phyloP scores from a whole-genome alignment of 768 basidiomycete genomes.

The Plicaturopsis crispa region DNA sequence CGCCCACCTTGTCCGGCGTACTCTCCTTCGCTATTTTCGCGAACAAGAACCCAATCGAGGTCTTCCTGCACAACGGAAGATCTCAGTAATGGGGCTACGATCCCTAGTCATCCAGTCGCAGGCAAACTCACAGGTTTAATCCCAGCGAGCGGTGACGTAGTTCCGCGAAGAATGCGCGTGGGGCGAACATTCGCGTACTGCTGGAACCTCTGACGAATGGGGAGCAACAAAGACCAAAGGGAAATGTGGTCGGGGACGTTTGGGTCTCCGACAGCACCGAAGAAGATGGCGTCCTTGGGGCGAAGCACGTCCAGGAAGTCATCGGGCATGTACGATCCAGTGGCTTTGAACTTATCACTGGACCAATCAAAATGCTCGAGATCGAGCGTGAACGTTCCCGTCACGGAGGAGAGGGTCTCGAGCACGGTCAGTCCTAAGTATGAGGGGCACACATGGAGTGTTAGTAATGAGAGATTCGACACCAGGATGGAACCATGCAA shows the following conservation, averaged over 20 bases:
- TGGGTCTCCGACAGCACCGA: slow-evolving; percentile 41
- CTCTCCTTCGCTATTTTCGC: slow-evolving; percentile 53
- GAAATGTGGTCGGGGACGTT: slow-evolving; percentile 51
- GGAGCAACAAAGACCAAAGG: slow-evolving; percentile 42
- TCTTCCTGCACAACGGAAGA: too few relatives aligned
- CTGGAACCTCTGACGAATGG: slow-evolving; percentile 45
- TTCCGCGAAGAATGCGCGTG: slow-evolving; percentile 40
- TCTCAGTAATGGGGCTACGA: too few relatives aligned
- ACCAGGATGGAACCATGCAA: too few relatives aligned
- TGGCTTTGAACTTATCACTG: slow-evolving; percentile 36
- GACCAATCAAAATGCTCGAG: slow-evolving; percentile 41
- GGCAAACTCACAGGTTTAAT: slow-evolving; percentile 31
- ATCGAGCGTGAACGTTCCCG: slow-evolving; percentile 33
- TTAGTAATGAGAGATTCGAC: too few relatives aligned
- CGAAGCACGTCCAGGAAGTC: slow-evolving; percentile 31
- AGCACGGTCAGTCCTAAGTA: too few relatives aligned
- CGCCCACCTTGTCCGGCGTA: slow-evolving; percentile 42
- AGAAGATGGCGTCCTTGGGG: slow-evolving; percentile 38
- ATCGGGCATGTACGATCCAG: slow-evolving; percentile 39
- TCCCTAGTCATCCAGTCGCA: too few relatives aligned
- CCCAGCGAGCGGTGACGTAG: slow-evolving; percentile 37
- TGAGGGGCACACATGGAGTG: too few relatives aligned
- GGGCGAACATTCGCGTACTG: slow-evolving; percentile 46
- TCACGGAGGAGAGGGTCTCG: slow-evolving; percentile 32
- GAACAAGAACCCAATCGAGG: slow-evolving; percentile 46